Base-by-base conservation (phyloP, 2,329 filamentous ascomycete species). In the Periconia sp. region DNA sequence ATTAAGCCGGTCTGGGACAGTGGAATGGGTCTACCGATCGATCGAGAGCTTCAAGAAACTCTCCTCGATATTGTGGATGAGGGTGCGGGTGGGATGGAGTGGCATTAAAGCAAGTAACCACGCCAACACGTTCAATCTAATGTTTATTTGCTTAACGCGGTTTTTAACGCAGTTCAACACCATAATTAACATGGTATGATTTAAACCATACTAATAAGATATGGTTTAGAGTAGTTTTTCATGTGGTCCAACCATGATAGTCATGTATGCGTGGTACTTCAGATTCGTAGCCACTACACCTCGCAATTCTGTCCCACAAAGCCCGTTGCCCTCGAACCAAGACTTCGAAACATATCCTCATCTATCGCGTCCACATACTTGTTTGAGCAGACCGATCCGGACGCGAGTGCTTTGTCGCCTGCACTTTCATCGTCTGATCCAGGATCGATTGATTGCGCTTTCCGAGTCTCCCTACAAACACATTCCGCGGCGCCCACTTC, bases 221-320 rank as follows among this genome's bases (percentile, higher is more conserved):
- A 27, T 27, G 23, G 23, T 27, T 27, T 27, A 27, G 23, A 27
- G 23, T 27, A 8, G 8, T 27, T 27, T 8, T 27, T 27, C 3
- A 27, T 27, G 23, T 27, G 23, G 23, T 27, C 8, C 23, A 27
- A 27, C 23, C 23, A 27, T 27, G 23, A 27, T 27, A 27, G 23
- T 27, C 23, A 27, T 27, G 23, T 27, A 27, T 27, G 23, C 15
- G 33, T 37, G 33, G 33, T 37, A 11, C 33, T 37, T 37, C 13
- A 74, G 58, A 14, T 65, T 14, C 65, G 61, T 13, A 73, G 44
- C 70, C 70, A 72, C 23, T 71, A 66, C 1, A 73, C 59, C 41
- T 70, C 71, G 1, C 70, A 72, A 40, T 63, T 68, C 40, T 68
- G 64, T 8, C 70, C 71, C 30, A 72, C 50, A 27, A 69, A 74